Conservation (phyloP, 441 rosid genomes). For the Isatis lusitanica region DNA sequence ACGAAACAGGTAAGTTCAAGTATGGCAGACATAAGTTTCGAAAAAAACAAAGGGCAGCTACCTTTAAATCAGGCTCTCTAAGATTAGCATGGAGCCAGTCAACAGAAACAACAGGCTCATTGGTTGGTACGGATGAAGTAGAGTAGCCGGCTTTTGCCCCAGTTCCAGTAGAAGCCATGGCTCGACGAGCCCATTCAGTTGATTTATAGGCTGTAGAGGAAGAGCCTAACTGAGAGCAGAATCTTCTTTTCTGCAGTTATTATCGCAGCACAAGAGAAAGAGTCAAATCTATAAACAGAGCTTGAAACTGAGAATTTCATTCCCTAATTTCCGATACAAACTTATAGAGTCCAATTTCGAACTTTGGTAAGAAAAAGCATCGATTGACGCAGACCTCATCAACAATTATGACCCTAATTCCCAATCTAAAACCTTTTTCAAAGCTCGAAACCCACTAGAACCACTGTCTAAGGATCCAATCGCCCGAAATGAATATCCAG, state of each 20-base stretch:
- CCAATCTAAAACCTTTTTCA: neutral
- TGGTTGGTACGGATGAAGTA: conserved; percentile 45
- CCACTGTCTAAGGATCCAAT: neutral
- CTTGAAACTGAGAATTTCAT: neutral
- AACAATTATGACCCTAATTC: conserved; percentile 9
- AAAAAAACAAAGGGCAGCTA: conserved; percentile 19
- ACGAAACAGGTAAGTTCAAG: neutral
- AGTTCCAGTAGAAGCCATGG: conserved; percentile 51
- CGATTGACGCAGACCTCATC: neutral
- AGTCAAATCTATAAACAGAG: neutral
- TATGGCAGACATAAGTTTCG: neutral
- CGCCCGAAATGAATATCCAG: neutral
- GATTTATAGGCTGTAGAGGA: conserved; percentile 31
- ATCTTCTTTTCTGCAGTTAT: conserved; percentile 45
- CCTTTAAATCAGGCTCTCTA: conserved; percentile 76
- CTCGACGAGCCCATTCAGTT: conserved; percentile 37
- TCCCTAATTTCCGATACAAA: neutral
- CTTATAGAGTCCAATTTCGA: neutral
- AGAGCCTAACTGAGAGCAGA: conserved; percentile 33
- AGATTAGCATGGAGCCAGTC: conserved; percentile 89
- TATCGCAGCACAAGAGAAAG: conserved; percentile 13
- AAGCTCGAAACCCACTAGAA: neutral
- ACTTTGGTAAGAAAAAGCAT: conserved; percentile 10
- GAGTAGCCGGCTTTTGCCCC: conserved; percentile 44
- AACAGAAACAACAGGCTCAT: conserved; percentile 76